Base-by-base conservation (phyloP, 2,329 filamentous ascomycete genomes). In the Alternaria panax region DNA sequence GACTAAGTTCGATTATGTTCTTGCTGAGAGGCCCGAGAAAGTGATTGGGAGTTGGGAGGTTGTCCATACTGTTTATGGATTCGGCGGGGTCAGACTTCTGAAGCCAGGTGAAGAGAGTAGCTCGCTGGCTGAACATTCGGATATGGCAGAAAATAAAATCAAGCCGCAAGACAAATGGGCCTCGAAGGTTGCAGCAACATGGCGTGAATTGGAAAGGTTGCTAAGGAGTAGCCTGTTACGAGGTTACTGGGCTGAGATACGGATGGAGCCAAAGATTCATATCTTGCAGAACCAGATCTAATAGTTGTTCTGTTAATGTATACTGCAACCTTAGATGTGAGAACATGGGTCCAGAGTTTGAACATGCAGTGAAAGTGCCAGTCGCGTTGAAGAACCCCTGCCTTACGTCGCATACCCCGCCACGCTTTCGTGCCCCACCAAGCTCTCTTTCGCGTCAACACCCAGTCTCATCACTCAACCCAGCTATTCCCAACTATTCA, bases 1-100 rank as follows among this genome's bases (percentile, higher is more conserved):
- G 87, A 73, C 79, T 1, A 73, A 78, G 6, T 87, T 89, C 59
- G 85, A 88, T 64, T 89, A 87, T 64, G 83, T 83, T 2, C 74
- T 89, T 24, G 79, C 84, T 1, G 87, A 89, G 72, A 75, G 78
- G 57, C 79, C 83, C 9, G 73, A 81, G 63, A 73, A 77, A 61
- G 67, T 80, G 27, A 84, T 85, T 46, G 82, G 80, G 0, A 77
- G 72, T 4, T 89, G 87, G 87, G 78, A 83, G 43, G 78, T 83
- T 8, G 70, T 84, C 2, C 80, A 82, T 32, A 80, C 80, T 2
- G 77, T 87, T 2, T 76, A 82, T 54, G 84, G 81, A 0, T 87
- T 85, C 66, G 80, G 80, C 6, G 85, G 85, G 0, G 64, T 87
- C 28, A 75, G 73, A 7, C 36, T 86, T 7, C 20, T 88, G 53